A percentile compares a stretch with the other conserved stretches of the same genome.
Evolutionary conservation across 108 stramenopile species (phyloP).

Genomic region (Fragilaria radians): DNA sequence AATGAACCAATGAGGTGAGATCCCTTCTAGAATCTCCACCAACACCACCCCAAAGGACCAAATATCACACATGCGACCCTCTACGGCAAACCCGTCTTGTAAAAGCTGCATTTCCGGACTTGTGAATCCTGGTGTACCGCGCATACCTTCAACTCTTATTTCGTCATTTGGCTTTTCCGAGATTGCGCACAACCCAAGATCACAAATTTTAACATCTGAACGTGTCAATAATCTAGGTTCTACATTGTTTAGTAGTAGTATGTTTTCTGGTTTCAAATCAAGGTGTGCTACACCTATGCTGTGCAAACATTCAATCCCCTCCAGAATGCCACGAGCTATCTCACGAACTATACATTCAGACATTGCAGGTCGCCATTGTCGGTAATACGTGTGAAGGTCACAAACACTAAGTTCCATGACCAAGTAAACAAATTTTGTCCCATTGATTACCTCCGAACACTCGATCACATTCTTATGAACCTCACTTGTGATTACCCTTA

Average conservation of each 20-base stretch:
- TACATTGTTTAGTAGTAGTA: constrained; percentile 1
- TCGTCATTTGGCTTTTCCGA: constrained; percentile 12
- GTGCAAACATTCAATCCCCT: constrained; percentile 18
- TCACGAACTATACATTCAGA: constrained; percentile 3
- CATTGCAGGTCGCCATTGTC: neutral
- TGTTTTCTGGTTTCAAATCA: constrained; percentile 15
- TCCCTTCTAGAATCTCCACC: constrained; percentile 42
- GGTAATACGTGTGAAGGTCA: constrained; percentile 20
- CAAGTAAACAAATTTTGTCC: constrained; percentile 84
- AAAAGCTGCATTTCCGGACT: constrained; percentile 52
- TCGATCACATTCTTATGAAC: constrained; percentile 78
- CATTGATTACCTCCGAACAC: constrained; percentile 80
- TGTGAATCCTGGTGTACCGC: constrained; percentile 72
- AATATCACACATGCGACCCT: constrained; percentile 48
- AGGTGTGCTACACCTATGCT: constrained; percentile 2
- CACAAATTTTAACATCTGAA: constrained; percentile 43
- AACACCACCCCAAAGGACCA: constrained; percentile 69
- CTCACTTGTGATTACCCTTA: constrained; percentile 76
- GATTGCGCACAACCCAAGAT: constrained; percentile 56
- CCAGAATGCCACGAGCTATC: constrained; percentile 29
- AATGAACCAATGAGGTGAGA: constrained; percentile 22
- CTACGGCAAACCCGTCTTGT: constrained; percentile 9
- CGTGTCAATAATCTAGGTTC: constrained; percentile 8
- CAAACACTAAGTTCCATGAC: constrained; percentile 56
- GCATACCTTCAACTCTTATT: constrained; percentile 27